Percentiles rank a stretch among this genome's conserved stretches.
These are phyloP conservation scores for Brassica hybrid DNA, from an alignment of 441 rosid species.

Conservation along the genomic window DNA sequence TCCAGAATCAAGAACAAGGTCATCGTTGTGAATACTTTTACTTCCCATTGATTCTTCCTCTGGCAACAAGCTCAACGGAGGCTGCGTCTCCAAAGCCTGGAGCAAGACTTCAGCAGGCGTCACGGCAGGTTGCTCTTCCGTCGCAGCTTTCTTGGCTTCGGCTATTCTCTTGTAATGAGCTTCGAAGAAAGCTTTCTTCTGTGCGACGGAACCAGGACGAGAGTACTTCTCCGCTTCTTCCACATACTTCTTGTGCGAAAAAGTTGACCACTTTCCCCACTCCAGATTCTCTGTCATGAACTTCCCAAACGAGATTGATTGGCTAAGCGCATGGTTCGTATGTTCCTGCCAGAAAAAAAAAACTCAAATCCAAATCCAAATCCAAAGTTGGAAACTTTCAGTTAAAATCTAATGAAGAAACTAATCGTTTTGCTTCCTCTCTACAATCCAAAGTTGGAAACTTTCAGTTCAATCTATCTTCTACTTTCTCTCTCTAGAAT, in stretches of 20 bases:
- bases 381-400: neutral
- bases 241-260: conserved; percentile 65
- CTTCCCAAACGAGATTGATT: conserved; percentile 68
- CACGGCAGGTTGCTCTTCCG: conserved; percentile 31
- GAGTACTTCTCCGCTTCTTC: conserved; percentile 77
- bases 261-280: conserved; percentile 80
- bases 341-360: conserved; percentile 48
- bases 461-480: neutral
- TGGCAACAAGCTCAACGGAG: neutral
- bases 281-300: conserved; percentile 62
- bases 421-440: neutral
- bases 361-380: neutral
- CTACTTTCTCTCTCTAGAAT: neutral
- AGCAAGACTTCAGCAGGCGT: conserved; percentile 37
- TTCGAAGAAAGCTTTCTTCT: conserved; percentile 80
- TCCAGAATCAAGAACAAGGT: neutral
- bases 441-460: neutral
- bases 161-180: conserved; percentile 73
- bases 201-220: conserved; percentile 77
- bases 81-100: conserved; percentile 40
- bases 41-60: neutral
- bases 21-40: conserved; percentile 22
- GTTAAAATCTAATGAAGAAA: neutral
- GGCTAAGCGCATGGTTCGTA: conserved; percentile 52
- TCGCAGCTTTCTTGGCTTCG: conserved; percentile 59